Conservation (phyloP, 140 eudicot species). For the Senecio squalidus region DNA sequence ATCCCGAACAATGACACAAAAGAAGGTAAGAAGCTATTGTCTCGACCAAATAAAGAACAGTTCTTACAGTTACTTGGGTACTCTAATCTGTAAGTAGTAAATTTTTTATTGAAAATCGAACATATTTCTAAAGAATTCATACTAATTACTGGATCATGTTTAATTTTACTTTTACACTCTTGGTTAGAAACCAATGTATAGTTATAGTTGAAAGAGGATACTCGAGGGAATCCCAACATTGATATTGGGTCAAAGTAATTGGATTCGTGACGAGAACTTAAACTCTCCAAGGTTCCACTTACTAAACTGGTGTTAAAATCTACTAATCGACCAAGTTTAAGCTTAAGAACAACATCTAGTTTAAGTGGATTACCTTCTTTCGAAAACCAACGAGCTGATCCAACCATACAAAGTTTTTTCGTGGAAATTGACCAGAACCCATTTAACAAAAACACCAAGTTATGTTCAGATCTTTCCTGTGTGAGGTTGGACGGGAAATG, state of each 20-base stretch:
- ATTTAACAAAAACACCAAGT: slow-evolving; percentile 28
- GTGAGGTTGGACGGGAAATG: slow-evolving; percentile 4
- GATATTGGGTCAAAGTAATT: slow-evolving; percentile 45
- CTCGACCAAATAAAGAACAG: slow-evolving; percentile 33
- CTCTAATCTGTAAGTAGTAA: slow-evolving; percentile 31
- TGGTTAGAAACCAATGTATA: slow-evolving; percentile 42
- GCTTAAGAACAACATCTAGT: slow-evolving; percentile 49
- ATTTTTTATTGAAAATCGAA: slow-evolving; percentile 10
- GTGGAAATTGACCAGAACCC: slow-evolving; percentile 69
- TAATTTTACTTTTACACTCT: slow-evolving; percentile 11
- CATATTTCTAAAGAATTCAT: slow-evolving; percentile 28
- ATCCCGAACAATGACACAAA: slow-evolving; percentile 32
- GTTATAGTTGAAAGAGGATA: slow-evolving; percentile 22
- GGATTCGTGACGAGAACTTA: slow-evolving; percentile 26
- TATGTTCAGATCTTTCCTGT: background rate
- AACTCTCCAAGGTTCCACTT: slow-evolving; percentile 49
- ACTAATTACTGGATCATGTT: slow-evolving; percentile 15
- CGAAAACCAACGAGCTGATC: slow-evolving; percentile 43
- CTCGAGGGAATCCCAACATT: slow-evolving; percentile 34
- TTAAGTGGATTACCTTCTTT: slow-evolving; percentile 21
- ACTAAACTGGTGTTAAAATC: slow-evolving; percentile 36
- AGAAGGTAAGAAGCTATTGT: slow-evolving; percentile 19
- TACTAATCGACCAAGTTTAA: slow-evolving; percentile 25
- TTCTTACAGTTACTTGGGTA: slow-evolving; percentile 29
- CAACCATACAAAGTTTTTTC: slow-evolving; percentile 62